Base-by-base conservation (phyloP, 768 basidiomycete species). In the Mrakia blollopis region DNA sequence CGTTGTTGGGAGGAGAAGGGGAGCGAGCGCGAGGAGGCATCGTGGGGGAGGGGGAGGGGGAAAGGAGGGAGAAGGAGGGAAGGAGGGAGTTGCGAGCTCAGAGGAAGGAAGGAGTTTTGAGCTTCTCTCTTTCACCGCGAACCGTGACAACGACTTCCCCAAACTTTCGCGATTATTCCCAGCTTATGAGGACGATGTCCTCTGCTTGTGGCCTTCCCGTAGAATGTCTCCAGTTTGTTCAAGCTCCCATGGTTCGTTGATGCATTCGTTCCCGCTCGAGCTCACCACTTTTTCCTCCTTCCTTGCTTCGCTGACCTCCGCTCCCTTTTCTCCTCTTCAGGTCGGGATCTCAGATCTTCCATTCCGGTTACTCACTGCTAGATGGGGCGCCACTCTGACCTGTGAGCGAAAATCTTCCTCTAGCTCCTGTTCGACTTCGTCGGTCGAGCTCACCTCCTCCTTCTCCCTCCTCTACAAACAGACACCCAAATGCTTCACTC, bases 401-500 rank as follows among this genome's bases (percentile, higher is more conserved):
- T 77, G 76, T 72, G 0, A 41, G 71, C 8, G 28, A 18, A 41
- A 35, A 44, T 50, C 32, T 21, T 3, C 70, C 28, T 41, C 41
- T 28, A 32, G 25, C 72, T 41, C 28, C 39, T 57, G 16, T n/a
- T n/a, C n/a, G 28, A 28, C 0, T 37, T 16, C 0, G 18, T 47
- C 14, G 2, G 0, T 57, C 39, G 39, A n/a, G 39, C 30, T 54
- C 32, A 41, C 23, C 41, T 50, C 47, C 16, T n/a, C 21, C 7
- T 44, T 28, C 39, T 30, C 16, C 44, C 10, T 65, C 23, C 25
- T n/a, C 28, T 54, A 39, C 28, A 14, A 28, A 5, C 44, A 23
- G 92, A 91, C 83, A 91, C 91, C 4, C 91, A 92, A 81, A 93
- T 93, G 92, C 88, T 90, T 52, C 84, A 86, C 65, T 86, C 91